These are phyloP conservation scores for Rhizopus stolonifer DNA, from an alignment of 371 early-diverging fungal species.

Conservation along the genomic window DNA sequence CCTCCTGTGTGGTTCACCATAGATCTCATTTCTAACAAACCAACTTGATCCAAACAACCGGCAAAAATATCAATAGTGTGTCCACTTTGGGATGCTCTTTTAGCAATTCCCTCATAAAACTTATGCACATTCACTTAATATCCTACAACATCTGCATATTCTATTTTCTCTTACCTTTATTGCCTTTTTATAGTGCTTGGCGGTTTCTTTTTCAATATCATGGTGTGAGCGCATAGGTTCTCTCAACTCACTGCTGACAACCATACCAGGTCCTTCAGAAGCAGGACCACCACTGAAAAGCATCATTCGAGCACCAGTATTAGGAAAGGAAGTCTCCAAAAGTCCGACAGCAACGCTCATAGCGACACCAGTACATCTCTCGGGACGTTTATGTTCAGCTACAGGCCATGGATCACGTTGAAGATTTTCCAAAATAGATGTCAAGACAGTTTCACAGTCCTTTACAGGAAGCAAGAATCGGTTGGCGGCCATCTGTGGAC, in stretches of 20 bases:
- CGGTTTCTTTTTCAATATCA: constrained; percentile 95
- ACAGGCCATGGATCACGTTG: constrained; percentile 99
- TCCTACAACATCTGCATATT: not conserved
- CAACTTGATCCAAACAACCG: constrained; percentile 54
- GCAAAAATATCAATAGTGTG: constrained; percentile 57
- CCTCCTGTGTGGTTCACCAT: constrained; percentile 95
- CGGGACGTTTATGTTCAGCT: constrained; percentile 88
- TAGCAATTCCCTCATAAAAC: constrained; percentile 93
- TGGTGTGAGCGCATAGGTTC: constrained; percentile 97
- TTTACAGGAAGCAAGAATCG: constrained; percentile 89
- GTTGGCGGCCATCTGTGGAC: constrained; percentile 61
- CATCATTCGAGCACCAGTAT: constrained; percentile 95
- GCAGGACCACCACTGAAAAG: constrained; percentile 98
- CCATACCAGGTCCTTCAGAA: constrained; percentile 98
- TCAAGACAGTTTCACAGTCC: constrained; percentile 94
- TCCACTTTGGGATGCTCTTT: constrained; percentile 74
- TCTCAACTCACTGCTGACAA: constrained; percentile 91
- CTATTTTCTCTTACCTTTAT: constrained; percentile 55
- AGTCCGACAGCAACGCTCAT: constrained; percentile 95
- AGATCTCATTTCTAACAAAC: constrained; percentile 96
- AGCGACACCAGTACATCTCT: constrained; percentile 98
- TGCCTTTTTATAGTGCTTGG: constrained; percentile 92
- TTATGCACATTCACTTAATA: constrained; percentile 20
- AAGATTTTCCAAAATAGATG: constrained; percentile 92
- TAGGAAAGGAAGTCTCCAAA: constrained; percentile 92